Base-by-base conservation (phyloP, 1,139 yeast genomes). In the Magnusiomyces clavatus region DNA sequence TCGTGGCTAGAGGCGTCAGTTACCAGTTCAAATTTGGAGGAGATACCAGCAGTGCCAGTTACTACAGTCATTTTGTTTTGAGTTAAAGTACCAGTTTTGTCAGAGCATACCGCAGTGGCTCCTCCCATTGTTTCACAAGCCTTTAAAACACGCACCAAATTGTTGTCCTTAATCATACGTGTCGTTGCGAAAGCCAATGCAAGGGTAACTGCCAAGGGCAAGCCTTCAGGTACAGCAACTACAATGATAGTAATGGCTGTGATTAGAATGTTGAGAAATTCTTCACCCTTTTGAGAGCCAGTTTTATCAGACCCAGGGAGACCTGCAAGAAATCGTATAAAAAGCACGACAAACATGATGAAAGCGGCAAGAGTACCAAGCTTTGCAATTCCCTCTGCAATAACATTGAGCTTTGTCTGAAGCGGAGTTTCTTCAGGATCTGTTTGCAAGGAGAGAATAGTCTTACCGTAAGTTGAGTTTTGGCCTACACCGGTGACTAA, bases 111-210 rank as follows among this genome's bases (percentile, higher is more conserved):
- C 3, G 97, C 92, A 13, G 98, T 92, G 2, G 97, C 98, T 46
- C 96, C 90, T 48, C 99, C 98, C 98, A 92, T 92, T 14, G 96
- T 92, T 69, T 92, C 99, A 77, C 98, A 92, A 47, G 96, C 84
- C 63, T 83, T 83, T 60, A 92, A 76, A 6, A 88, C 96, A 61
- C 98, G 80, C n/a, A 92, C 98, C 63, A 92, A 74, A 66, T 92
- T 92, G 61, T 95, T 95, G 67, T 92, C 96, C 67, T 86, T 87
- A 29, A 96, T 90, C 98, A 92, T 92, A 69, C 97, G 79, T 11
- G 96, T 90, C 2, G 98, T 92, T 2, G 98, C 98, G 73, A 92
- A 92, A 0, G 98, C 98, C 61, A 92, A 76, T 0, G 98, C 96
- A 50, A 92, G 75, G 0, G 98, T 92, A 24, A 92, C 98, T 0